These are phyloP conservation scores for Sphaerulina musiva DNA, from an alignment of 2,329 filamentous ascomycete species.

Conservation along the genomic window DNA sequence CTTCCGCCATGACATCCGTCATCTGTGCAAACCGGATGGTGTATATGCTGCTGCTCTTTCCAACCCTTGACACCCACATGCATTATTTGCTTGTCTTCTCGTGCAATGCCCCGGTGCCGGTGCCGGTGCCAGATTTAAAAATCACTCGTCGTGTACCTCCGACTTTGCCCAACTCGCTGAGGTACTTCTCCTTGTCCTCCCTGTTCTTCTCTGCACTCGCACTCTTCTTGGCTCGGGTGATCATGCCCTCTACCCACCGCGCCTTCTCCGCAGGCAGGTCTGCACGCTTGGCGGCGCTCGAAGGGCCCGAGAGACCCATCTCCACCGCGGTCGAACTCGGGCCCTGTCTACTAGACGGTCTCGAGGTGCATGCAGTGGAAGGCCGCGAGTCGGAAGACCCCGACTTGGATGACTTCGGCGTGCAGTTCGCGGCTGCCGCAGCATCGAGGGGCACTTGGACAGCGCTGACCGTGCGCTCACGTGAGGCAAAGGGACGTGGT, in stretches of 20 bases:
- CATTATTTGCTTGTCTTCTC: constrained; percentile 3
- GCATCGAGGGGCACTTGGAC: constrained; percentile 2
- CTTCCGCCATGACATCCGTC: not conserved
- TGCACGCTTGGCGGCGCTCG: constrained; percentile 17
- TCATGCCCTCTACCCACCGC: constrained; percentile 76
- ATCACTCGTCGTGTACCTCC: constrained; percentile 69
- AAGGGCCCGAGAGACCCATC: constrained; percentile 18
- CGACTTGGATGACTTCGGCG: constrained; percentile 19
- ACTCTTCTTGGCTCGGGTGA: constrained; percentile 63
- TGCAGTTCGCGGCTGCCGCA: constrained; percentile 6
- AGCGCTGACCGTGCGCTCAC: constrained; percentile 4
- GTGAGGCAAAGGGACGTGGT: constrained; percentile 5
- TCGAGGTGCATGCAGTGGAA: constrained; percentile 22
- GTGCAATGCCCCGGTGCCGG: not conserved
- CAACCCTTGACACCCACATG: not conserved
- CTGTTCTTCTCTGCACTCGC: constrained; percentile 49
- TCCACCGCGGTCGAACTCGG: constrained; percentile 6
- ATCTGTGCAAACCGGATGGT: not conserved
- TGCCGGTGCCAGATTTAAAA: constrained; percentile 37
- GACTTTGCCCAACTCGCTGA: constrained; percentile 65
- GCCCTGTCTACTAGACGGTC: constrained; percentile 21
- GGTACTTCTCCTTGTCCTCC: constrained; percentile 38
- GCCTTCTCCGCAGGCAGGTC: constrained; percentile 57
- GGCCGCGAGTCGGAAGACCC: constrained; percentile 22
- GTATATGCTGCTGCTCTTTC: not conserved